These are phyloP conservation scores for Carex sylvatica DNA, from an alignment of 202 grass and related monocot species.

Conservation along the genomic window DNA sequence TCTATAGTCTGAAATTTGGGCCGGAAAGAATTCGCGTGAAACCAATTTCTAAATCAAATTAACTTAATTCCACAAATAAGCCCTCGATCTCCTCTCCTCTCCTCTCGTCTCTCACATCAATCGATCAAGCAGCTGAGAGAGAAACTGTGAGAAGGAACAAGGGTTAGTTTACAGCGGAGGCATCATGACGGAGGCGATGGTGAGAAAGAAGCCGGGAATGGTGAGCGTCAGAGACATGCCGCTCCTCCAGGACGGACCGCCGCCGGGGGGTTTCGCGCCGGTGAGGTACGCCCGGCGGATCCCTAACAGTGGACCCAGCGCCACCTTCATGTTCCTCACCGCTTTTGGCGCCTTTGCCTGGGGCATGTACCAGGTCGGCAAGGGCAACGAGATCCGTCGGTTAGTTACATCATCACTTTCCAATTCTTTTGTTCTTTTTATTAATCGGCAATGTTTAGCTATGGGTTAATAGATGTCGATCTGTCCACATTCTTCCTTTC, in stretches of 20 bases:
- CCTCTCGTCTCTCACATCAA: background rate
- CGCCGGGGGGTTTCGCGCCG: slow-evolving; percentile 84
- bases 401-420: slow-evolving; percentile 20
- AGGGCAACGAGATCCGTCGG: slow-evolving; percentile 96
- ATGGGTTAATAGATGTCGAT: background rate
- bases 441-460: background rate
- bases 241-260: slow-evolving; percentile 86
- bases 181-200: slow-evolving; percentile 85
- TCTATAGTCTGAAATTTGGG: background rate
- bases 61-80: background rate
- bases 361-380: slow-evolving; percentile 97
- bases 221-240: slow-evolving; percentile 94
- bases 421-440: background rate
- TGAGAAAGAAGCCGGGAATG: slow-evolving; percentile 96
- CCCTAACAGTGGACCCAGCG: slow-evolving; percentile 74
- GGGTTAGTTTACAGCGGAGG: background rate
- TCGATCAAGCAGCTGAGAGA: slow-evolving; percentile 4
- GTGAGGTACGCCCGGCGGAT: slow-evolving; percentile 91
- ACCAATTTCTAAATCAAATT: background rate
- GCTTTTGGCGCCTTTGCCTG: slow-evolving; percentile 74
- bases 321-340: slow-evolving; percentile 68
- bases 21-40: background rate
- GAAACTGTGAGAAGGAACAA: background rate
- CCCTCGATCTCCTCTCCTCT: background rate
- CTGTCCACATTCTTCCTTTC: background rate